Base-by-base conservation (phyloP, 768 basidiomycete species). In the Mycena pura region DNA sequence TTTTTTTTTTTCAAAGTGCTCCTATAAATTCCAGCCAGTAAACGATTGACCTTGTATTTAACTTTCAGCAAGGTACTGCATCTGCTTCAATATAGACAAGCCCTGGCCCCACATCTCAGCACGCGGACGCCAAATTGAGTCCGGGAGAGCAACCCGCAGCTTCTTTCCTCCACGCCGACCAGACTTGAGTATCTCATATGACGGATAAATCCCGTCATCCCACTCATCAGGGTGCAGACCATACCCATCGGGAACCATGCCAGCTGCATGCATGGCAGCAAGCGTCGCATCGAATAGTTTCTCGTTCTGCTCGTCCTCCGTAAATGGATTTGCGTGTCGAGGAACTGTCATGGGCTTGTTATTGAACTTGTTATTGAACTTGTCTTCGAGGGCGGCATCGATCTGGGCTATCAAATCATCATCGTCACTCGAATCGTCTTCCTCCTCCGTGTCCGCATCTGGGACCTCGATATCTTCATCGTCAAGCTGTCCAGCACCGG, bases 151-250 rank as follows among this genome's bases (percentile, higher is more conserved):
- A 3, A 58, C 27, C 3, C 38, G 36, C 2, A 58, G 40, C 25
- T 44, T 15, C 25, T 46, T 49, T 0, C 15, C 6, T 1, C 47
- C 41, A 2, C 57, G 48, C 4, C 48, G 47, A 3, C 57, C 57
- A 4, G 55, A 56, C 38, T 57, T 60, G 25, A 69, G 19, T 22
- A 62, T 49, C 25, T 64, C 60, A 5, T 24, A 49, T 17, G 54
- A 2, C 0, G 60, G 65, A 28, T 70, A 70, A 11, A 32, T 21
- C 1, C 44, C 55, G 0, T 19, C 22, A 5, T 57, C 68, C 70
- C 68, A 69, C 48, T 73, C 69, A 1, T 31, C 44, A 11, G 59
- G 51, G 6, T 49, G 50, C 6, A 72, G 48, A 5, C 63, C 51
- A 46, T 67, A 69, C 7, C 66, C 39, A 9, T 28, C 14, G 0